phyloP scores from a whole-genome alignment of 129 eudicot species.

The Scalesia atractyloides region DNA sequence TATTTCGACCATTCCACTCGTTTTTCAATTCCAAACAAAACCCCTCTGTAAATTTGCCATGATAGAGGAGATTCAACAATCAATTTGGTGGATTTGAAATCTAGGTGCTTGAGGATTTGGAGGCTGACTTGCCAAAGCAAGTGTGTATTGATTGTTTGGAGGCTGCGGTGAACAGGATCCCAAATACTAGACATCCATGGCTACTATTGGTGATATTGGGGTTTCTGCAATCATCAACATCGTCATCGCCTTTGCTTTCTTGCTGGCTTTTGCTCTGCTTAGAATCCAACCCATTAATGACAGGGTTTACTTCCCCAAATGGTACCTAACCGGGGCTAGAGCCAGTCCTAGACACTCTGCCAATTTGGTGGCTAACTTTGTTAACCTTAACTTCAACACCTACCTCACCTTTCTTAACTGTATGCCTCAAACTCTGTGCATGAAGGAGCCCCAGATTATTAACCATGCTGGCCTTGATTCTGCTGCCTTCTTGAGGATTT shows the following conservation, averaged over 20 bases:
- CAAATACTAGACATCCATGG: slow-evolving; percentile 33
- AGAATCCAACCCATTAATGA: slow-evolving; percentile 57
- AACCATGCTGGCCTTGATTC: slow-evolving; percentile 68
- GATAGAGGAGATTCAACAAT: no score
- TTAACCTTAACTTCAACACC: slow-evolving; percentile 44
- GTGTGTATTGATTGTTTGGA: no score
- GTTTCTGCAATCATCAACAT: slow-evolving; percentile 42
- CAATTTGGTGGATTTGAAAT: no score
- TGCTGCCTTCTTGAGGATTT: slow-evolving; percentile 53
- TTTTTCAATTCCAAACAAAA: no score
- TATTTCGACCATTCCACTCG: no score
- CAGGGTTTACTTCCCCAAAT: slow-evolving; percentile 57
- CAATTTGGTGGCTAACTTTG: slow-evolving; percentile 32
- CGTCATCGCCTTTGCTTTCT: slow-evolving; percentile 42
- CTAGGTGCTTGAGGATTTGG: no score
- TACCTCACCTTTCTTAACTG: slow-evolving; percentile 53
- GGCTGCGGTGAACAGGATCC: no score
- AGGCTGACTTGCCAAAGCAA: no score
- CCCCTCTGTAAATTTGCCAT: no score
- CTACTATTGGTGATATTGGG: slow-evolving; percentile 40
- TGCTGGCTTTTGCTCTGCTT: slow-evolving; percentile 53
- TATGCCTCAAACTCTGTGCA: slow-evolving; percentile 56
- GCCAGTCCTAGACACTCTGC: slow-evolving; percentile 36
- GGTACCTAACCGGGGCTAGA: slow-evolving; percentile 52
- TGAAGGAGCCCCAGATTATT: slow-evolving; percentile 54